Evolutionary conservation across 1,284 basidiomycete species (phyloP).

Genomic region (Pyrrhoderma noxium): DNA sequence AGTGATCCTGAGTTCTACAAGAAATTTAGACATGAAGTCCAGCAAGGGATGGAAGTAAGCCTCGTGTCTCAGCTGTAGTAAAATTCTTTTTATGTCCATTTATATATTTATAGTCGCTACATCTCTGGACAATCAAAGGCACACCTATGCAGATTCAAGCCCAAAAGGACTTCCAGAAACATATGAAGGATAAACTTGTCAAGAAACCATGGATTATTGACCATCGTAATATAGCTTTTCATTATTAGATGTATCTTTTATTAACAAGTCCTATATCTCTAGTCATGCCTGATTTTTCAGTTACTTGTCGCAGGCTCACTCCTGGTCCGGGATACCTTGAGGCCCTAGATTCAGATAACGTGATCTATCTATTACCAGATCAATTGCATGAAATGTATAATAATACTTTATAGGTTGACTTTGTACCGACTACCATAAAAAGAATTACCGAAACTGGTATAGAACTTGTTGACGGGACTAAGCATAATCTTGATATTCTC

Average conservation of each 20-base stretch:
- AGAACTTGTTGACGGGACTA: slow-evolving; percentile 46
- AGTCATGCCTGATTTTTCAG: slow-evolving; percentile 54
- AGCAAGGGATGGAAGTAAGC: slow-evolving; percentile 47
- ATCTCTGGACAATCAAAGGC: slow-evolving; percentile 38
- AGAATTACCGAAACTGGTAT: slow-evolving; percentile 47
- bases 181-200: slow-evolving; percentile 43
- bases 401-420: slow-evolving; percentile 38
- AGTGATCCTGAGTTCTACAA: slow-evolving; percentile 43
- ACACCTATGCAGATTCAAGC: slow-evolving; percentile 36
- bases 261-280: neutral
- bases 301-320: slow-evolving; percentile 51
- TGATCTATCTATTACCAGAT: slow-evolving; percentile 22
- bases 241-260: neutral
- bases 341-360: slow-evolving; percentile 52
- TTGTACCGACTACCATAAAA: slow-evolving; percentile 43
- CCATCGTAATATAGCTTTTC: slow-evolving; percentile 29
- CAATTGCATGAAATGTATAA: neutral
- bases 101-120: slow-evolving; percentile 31
- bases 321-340: slow-evolving; percentile 62
- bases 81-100: no score
- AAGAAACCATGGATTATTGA: slow-evolving; percentile 55
- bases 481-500: slow-evolving; percentile 49
- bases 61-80: neutral
- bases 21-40: slow-evolving; percentile 42
- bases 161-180: slow-evolving; percentile 33